phyloP scores from a whole-genome alignment of 768 basidiomycete species.

The Psilocybe cyanescens region DNA sequence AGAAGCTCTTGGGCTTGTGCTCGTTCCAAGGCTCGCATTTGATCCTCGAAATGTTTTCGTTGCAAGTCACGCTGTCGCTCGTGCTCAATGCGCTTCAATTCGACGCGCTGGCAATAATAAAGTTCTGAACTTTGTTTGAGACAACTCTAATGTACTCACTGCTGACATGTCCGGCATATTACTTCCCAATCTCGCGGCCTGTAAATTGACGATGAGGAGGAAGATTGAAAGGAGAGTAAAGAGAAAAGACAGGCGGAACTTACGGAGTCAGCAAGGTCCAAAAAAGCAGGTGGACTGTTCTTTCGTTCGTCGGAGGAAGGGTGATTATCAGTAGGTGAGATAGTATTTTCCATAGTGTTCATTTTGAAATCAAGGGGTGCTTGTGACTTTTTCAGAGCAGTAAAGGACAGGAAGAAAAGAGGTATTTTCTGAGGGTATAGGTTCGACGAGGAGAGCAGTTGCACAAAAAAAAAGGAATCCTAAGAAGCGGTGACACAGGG shows the following conservation, averaged over 20 bases:
- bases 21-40: slow-evolving; percentile 92
- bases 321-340: slow-evolving; percentile 73
- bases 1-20: slow-evolving; percentile 89
- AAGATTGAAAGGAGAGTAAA: slow-evolving; percentile 10
- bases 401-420: slow-evolving; percentile 59
- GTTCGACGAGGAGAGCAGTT: slow-evolving; percentile 57
- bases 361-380: slow-evolving; percentile 55
- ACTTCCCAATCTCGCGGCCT: slow-evolving; percentile 85
- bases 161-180: slow-evolving; percentile 88
- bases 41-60: slow-evolving; percentile 92
- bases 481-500: slow-evolving; percentile 30
- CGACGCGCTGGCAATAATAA: slow-evolving; percentile 64
- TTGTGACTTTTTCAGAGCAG: slow-evolving; percentile 53
- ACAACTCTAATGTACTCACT: slow-evolving; percentile 48
- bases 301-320: slow-evolving; percentile 71
- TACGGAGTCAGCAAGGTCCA: slow-evolving; percentile 93
- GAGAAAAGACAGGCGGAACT: slow-evolving; percentile 34
- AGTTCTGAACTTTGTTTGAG: slow-evolving; percentile 10
- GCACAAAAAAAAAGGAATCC: slow-evolving; percentile 63
- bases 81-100: slow-evolving; percentile 89
- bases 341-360: slow-evolving; percentile 75
- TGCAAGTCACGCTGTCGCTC: slow-evolving; percentile 88
- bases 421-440: slow-evolving; percentile 51
- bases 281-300: slow-evolving; percentile 89
- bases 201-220: slow-evolving; percentile 21